Evolutionary conservation across 768 basidiomycete species (phyloP).

Genomic region (Pulveroboletus sp.): DNA sequence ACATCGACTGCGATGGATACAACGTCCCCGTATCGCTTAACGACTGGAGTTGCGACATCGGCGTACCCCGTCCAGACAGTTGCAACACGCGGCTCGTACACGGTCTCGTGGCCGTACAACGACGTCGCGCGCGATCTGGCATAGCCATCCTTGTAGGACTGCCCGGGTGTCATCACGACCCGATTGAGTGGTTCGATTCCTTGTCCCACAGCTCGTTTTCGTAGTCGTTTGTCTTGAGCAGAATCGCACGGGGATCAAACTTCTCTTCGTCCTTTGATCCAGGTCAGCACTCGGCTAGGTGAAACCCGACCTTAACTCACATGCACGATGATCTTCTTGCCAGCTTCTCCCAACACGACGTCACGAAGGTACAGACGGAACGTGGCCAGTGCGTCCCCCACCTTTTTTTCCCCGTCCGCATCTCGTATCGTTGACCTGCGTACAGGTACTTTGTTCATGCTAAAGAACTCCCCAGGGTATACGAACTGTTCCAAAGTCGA

Average conservation of each 20-base stretch:
- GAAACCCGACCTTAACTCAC: too few relatives aligned
- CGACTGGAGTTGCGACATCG: constrained; percentile 50
- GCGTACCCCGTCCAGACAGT: constrained; percentile 76
- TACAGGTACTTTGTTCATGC: too few relatives aligned
- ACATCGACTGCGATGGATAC: too few relatives aligned
- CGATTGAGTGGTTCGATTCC: constrained; percentile 92
- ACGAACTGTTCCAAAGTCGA: too few relatives aligned
- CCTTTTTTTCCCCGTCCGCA: too few relatives aligned
- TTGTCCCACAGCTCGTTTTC: constrained; percentile 98
- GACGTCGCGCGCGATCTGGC: constrained; percentile 76
- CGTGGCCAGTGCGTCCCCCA: too few relatives aligned
- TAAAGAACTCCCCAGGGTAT: too few relatives aligned
- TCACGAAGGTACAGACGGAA: too few relatives aligned
- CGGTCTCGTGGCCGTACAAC: constrained; percentile 83
- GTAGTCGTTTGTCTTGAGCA: constrained; percentile 91
- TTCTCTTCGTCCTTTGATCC: constrained; percentile 90
- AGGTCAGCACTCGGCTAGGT: constrained; percentile 10
- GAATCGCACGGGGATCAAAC: constrained; percentile 90
- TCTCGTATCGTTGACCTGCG: too few relatives aligned
- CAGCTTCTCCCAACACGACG: constrained; percentile 86
- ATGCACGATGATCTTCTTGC: constrained; percentile 93
- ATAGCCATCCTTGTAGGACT: constrained; percentile 70
- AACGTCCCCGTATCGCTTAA: too few relatives aligned
- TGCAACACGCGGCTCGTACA: constrained; percentile 71
- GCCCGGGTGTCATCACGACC: constrained; percentile 82